Conservation (phyloP, 1,139 yeast genomes). For the Chernovozyma aurita region DNA sequence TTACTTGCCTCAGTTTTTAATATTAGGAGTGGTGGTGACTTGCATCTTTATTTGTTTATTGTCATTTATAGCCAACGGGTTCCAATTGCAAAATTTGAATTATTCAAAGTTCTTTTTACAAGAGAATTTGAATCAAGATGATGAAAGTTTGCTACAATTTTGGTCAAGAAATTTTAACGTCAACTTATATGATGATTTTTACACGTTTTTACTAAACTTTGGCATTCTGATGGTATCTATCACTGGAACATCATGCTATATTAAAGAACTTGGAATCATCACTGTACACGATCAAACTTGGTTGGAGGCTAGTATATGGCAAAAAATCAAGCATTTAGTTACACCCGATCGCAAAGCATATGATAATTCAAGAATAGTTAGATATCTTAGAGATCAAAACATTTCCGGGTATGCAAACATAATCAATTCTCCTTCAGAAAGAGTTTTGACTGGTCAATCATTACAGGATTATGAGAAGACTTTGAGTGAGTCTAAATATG, state of each 20-base stretch:
- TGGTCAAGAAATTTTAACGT: conserved; percentile 25
- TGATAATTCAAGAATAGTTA: conserved; percentile 2
- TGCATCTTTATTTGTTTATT: conserved; percentile 49
- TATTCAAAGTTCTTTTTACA: conserved; percentile 41
- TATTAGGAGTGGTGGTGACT: conserved; percentile 43
- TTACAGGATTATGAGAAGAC: neutral
- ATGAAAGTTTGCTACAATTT: conserved; percentile 9
- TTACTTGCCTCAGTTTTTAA: conserved; percentile 56
- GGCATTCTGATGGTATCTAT: conserved; percentile 64
- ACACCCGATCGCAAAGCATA: conserved; percentile 6
- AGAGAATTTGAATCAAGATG: conserved; percentile 30
- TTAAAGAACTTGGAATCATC: conserved; percentile 54
- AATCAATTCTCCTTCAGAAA: conserved; percentile 24
- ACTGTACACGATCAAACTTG: conserved; percentile 52
- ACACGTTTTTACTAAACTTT: conserved; percentile 53
- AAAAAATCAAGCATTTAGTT: conserved; percentile 6
- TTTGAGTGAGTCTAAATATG: conserved; percentile 4
- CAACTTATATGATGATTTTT: conserved; percentile 57
- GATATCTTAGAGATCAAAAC: conserved; percentile 15
- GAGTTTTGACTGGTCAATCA: conserved; percentile 11
- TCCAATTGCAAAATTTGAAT: conserved; percentile 40
- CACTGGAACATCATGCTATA: conserved; percentile 62
- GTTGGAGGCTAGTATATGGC: conserved; percentile 43
- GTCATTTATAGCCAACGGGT: conserved; percentile 60
- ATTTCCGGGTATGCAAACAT: conserved; percentile 32